Evolutionary conservation across 768 basidiomycete species (phyloP).

Genomic region (Russula compacta): DNA sequence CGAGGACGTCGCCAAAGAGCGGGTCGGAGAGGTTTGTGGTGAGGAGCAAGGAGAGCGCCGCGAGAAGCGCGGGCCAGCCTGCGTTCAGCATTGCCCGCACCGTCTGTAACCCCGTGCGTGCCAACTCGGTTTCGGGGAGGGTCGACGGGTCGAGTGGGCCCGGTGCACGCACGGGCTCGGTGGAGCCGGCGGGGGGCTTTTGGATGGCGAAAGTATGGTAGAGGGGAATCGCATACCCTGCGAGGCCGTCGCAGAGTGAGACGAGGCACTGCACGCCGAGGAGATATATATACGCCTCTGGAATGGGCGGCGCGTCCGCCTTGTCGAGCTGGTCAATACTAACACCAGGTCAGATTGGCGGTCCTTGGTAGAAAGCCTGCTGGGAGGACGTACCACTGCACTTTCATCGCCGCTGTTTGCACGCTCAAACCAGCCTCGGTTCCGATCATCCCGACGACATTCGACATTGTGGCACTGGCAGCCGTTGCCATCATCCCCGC

Average conservation of each 20-base stretch:
- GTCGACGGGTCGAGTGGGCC: conserved; percentile 56
- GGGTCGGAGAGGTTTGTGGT: conserved; percentile 87
- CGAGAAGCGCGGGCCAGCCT: conserved; percentile 89
- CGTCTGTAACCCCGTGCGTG: conserved; percentile 48
- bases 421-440: conserved; percentile 60
- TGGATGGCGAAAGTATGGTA: conserved; percentile 66
- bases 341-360: not conserved
- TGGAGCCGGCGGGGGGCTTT: conserved; percentile 48
- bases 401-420: conserved; percentile 71
- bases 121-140: conserved; percentile 44
- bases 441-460: conserved; percentile 81
- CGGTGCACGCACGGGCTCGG: conserved; percentile 59
- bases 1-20: conserved; percentile 80
- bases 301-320: conserved; percentile 87
- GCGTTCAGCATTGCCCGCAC: conserved; percentile 74
- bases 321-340: conserved; percentile 99
- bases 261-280: conserved; percentile 83
- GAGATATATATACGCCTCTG: conserved; percentile 90
- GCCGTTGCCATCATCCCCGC: conserved; percentile 80
- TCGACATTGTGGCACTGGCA: conserved; percentile 75
- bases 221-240: conserved; percentile 62
- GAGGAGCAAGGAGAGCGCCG: conserved; percentile 82
- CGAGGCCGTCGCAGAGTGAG: conserved; percentile 80
- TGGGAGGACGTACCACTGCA: conserved; percentile 63
- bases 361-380: not conserved